These are phyloP conservation scores for Beauveria varroae DNA, from an alignment of 2,329 filamentous ascomycete genomes.

Conservation along the genomic window DNA sequence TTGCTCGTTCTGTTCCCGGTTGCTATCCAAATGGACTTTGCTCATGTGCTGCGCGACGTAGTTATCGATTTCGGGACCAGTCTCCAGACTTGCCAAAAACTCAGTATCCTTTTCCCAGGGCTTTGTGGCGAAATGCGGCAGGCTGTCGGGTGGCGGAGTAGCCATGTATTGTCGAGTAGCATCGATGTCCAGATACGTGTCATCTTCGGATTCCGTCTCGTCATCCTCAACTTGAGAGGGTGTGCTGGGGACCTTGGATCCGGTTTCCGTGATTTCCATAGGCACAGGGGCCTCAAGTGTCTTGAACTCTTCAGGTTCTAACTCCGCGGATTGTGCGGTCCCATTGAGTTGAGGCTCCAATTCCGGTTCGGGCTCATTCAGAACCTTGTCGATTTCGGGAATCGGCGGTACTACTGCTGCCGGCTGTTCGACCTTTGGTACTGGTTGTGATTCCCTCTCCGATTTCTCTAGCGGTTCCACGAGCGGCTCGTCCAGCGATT, in stretches of 20 bases:
- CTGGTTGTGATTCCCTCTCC: background rate
- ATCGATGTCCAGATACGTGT: conserved; percentile 42
- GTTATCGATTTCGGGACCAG: conserved; percentile 31
- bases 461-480: background rate
- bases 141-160: conserved; percentile 47
- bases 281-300: conserved; percentile 12
- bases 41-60: conserved; percentile 41
- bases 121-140: conserved; percentile 39
- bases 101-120: conserved; percentile 42
- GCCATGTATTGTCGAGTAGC: conserved; percentile 42
- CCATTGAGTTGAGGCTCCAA: background rate
- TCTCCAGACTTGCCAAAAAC: conserved; percentile 35
- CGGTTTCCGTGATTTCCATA: conserved; percentile 23
- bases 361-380: background rate
- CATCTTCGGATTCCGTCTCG: conserved; percentile 47
- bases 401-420: background rate
- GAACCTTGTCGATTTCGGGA: background rate
- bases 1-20: conserved; percentile 30
- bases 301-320: background rate
- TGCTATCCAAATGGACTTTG: conserved; percentile 31
- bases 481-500: background rate
- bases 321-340: background rate
- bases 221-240: conserved; percentile 43
- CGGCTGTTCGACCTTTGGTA: background rate
- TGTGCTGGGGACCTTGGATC: conserved; percentile 34